phyloP scores from a whole-genome alignment of 164 flowering plant species.

The Aristolochia californica region DNA sequence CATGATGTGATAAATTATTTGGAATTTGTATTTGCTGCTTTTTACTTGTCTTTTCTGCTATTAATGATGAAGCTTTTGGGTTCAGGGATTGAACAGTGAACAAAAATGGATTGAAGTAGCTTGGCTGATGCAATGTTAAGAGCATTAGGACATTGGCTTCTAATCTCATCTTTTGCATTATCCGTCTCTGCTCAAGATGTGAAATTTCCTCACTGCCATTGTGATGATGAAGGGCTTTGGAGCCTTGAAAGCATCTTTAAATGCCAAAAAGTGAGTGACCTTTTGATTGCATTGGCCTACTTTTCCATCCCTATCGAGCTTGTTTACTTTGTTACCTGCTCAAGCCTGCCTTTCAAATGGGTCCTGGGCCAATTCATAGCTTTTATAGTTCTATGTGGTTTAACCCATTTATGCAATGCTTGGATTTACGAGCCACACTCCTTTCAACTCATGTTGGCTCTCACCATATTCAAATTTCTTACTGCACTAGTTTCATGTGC shows the following conservation, averaged over 20 bases:
- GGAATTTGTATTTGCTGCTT: neutral
- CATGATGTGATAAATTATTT: too few species aligned
- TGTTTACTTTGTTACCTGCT: slow-evolving; percentile 85
- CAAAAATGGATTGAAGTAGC: slow-evolving; percentile 23
- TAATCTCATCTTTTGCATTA: slow-evolving; percentile 29
- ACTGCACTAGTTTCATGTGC: slow-evolving; percentile 94
- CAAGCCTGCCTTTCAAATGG: slow-evolving; percentile 94
- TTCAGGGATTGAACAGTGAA: neutral
- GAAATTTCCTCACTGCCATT: slow-evolving; percentile 52
- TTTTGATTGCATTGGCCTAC: slow-evolving; percentile 87
- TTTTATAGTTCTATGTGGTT: slow-evolving; percentile 90
- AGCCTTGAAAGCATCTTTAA: slow-evolving; percentile 57
- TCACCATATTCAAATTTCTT: slow-evolving; percentile 77
- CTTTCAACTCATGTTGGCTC: slow-evolving; percentile 67
- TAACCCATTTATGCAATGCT: slow-evolving; percentile 82
- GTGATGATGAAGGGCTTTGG: slow-evolving; percentile 71
- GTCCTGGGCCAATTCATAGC: slow-evolving; percentile 82
- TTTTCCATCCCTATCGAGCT: slow-evolving; percentile 94
- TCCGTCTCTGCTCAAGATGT: slow-evolving; percentile 30
- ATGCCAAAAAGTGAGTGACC: slow-evolving; percentile 80
- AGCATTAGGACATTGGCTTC: slow-evolving; percentile 32
- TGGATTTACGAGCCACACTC: slow-evolving; percentile 81
- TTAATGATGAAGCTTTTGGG: neutral
- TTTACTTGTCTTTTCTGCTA: neutral
- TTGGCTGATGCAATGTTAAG: slow-evolving; percentile 49